Evolutionary conservation across 495 filamentous ascomycete genomes (phyloP).

Genomic region (Daldinia concentrica): DNA sequence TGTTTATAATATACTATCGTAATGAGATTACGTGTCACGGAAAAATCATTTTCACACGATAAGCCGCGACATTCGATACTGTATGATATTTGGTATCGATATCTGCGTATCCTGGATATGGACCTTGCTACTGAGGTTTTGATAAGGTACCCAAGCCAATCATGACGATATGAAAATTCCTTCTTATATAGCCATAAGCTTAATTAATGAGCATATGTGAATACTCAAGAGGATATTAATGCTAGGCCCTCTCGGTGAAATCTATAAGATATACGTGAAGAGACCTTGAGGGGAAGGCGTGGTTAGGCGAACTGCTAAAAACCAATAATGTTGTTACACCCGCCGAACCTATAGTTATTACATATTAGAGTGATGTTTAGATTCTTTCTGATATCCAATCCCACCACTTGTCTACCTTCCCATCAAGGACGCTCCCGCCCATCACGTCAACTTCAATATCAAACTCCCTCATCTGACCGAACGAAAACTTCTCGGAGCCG

Average conservation of each 20-base stretch:
- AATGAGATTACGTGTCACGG: neutral
- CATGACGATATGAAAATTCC: neutral
- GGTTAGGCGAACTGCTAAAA: neutral
- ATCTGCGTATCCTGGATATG: neutral
- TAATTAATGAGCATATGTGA: neutral
- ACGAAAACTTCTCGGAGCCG: slow-evolving; percentile 77
- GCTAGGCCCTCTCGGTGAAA: neutral
- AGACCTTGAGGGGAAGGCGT: neutral
- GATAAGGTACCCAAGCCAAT: neutral
- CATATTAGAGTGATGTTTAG: slow-evolving; percentile 17
- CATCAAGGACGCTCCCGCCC: slow-evolving; percentile 80
- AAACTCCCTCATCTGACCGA: slow-evolving; percentile 82
- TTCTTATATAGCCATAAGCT: neutral
- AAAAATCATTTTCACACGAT: neutral
- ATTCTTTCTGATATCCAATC: slow-evolving; percentile 73
- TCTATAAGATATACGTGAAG: neutral
- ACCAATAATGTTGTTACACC: neutral
- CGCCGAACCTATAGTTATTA: neutral
- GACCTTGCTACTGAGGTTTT: neutral
- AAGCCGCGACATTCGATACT: neutral
- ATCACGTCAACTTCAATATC: slow-evolving; percentile 80
- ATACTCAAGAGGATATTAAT: neutral
- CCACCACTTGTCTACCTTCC: slow-evolving; percentile 83
- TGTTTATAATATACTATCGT: neutral
- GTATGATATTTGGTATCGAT: neutral